Evolutionary conservation across 192 early-diverging fungal species (phyloP).

Genomic region (Coemansia aciculifera): DNA sequence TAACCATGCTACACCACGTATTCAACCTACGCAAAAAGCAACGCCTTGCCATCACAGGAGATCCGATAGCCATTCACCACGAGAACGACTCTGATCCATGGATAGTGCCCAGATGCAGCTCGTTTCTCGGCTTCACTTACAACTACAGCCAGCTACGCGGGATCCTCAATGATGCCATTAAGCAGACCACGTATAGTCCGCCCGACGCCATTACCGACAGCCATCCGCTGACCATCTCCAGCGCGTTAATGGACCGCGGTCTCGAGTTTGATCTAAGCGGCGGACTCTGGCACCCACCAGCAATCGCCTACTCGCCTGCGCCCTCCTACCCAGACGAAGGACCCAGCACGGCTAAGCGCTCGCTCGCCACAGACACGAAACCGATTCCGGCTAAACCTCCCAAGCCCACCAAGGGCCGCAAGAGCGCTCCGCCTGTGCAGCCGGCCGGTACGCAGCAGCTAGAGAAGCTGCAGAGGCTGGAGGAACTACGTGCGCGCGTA

Average conservation of each 20-base stretch:
- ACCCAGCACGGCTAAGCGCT: not conserved
- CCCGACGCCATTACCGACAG: constrained; percentile 19
- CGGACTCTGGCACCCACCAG: constrained; percentile 18
- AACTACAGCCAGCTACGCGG: constrained; percentile 46
- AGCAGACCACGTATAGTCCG: constrained; percentile 53
- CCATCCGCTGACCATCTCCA: not conserved
- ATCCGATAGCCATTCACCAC: constrained; percentile 26
- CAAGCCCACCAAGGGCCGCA: constrained; percentile 9
- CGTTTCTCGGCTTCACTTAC: constrained; percentile 52
- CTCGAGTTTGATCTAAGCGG: constrained; percentile 21
- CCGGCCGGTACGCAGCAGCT: constrained; percentile 24
- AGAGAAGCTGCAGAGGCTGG: constrained; percentile 45
- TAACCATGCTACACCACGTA: constrained; percentile 55
- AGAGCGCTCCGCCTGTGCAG: not conserved
- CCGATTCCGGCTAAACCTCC: not conserved
- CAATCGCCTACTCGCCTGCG: not conserved
- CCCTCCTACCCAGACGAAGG: no score
- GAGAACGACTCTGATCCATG: constrained; percentile 45
- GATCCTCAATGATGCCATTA: constrained; percentile 48
- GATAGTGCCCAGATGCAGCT: constrained; percentile 54
- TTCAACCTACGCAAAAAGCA: constrained; percentile 52
- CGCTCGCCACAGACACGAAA: not conserved
- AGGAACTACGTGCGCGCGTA: constrained; percentile 47
- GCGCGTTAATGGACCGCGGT: not conserved
- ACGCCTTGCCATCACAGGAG: constrained; percentile 22